Evolutionary conservation across 495 filamentous ascomycete species (phyloP).

Genomic region (Penicillium fimorum): DNA sequence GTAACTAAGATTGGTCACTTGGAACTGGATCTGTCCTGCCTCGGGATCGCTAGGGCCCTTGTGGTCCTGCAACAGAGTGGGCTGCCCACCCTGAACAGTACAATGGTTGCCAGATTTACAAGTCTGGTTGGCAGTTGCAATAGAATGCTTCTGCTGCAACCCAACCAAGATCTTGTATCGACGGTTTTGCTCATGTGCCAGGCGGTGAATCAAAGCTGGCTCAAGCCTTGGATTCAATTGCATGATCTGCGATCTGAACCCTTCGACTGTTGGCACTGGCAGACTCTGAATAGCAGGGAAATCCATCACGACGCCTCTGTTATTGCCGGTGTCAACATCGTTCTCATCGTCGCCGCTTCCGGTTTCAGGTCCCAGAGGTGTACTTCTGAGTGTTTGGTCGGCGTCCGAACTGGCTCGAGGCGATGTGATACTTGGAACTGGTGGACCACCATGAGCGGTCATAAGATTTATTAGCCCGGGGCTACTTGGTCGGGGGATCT

Average conservation of each 20-base stretch:
- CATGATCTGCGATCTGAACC: slow-evolving; percentile 74
- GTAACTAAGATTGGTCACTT: slow-evolving; percentile 50
- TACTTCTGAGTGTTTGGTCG: slow-evolving; percentile 5
- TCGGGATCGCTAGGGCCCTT: slow-evolving; percentile 43
- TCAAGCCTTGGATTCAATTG: slow-evolving; percentile 69
- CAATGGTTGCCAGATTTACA: slow-evolving; percentile 65
- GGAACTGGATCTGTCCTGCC: slow-evolving; percentile 50
- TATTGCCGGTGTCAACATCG: slow-evolving; percentile 40
- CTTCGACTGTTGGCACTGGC: slow-evolving; percentile 71
- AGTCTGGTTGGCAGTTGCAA: slow-evolving; percentile 47
- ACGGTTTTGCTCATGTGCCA: slow-evolving; percentile 73
- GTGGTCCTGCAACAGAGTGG: slow-evolving; percentile 48
- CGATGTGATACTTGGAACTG: slow-evolving; percentile 43
- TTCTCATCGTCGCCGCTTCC: slow-evolving; percentile 47
- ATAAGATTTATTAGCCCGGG: slow-evolving; percentile 47
- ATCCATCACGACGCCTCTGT: slow-evolving; percentile 49
- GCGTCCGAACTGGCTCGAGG: slow-evolving; percentile 24
- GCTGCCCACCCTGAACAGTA: slow-evolving; percentile 60
- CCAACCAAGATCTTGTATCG: slow-evolving; percentile 79
- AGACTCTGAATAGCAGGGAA: slow-evolving; percentile 41
- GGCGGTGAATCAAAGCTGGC: slow-evolving; percentile 73
- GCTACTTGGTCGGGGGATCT: slow-evolving; percentile 53
- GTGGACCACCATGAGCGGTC: slow-evolving; percentile 49
- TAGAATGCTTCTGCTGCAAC: slow-evolving; percentile 66
- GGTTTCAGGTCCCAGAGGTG: slow-evolving; percentile 16